A percentile compares a stretch with the other conserved stretches of the same genome.
phyloP scores from a whole-genome alignment of 2,329 filamentous ascomycete genomes.

The Beauveria caledonica region DNA sequence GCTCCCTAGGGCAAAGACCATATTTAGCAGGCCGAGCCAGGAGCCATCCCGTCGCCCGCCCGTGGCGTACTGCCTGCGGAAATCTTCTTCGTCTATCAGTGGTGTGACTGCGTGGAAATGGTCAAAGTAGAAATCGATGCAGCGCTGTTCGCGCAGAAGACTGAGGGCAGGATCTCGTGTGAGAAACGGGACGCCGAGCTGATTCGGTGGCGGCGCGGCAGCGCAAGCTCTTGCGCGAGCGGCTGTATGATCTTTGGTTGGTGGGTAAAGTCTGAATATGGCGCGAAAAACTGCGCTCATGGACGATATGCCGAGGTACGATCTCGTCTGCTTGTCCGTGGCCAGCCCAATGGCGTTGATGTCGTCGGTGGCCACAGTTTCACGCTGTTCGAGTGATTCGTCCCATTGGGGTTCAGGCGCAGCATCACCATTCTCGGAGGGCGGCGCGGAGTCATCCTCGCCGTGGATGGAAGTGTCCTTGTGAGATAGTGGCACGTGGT shows the following conservation, averaged over 20 bases:
- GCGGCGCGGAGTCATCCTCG: conserved; percentile 17
- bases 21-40: conserved; percentile 54
- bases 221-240: conserved; percentile 19
- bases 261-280: conserved; percentile 33
- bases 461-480: conserved; percentile 5
- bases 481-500: not conserved
- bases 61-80: conserved; percentile 47
- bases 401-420: conserved; percentile 22
- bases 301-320: conserved; percentile 57
- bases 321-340: conserved; percentile 46
- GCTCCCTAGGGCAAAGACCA: conserved; percentile 54
- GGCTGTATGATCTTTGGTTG: conserved; percentile 21
- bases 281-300: conserved; percentile 54
- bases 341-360: conserved; percentile 31
- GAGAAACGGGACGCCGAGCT: conserved; percentile 26
- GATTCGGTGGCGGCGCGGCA: conserved; percentile 17
- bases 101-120: conserved; percentile 53
- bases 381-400: conserved; percentile 19
- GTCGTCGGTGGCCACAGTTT: conserved; percentile 21
- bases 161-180: conserved; percentile 34
- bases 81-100: conserved; percentile 50
- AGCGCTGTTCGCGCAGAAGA: conserved; percentile 22
- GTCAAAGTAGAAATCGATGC: conserved; percentile 55
- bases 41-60: conserved; percentile 44
- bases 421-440: conserved; percentile 21